Evolutionary conservation across 208 protist species (phyloP).

Genomic region (Trypanosoma boissoni): DNA sequence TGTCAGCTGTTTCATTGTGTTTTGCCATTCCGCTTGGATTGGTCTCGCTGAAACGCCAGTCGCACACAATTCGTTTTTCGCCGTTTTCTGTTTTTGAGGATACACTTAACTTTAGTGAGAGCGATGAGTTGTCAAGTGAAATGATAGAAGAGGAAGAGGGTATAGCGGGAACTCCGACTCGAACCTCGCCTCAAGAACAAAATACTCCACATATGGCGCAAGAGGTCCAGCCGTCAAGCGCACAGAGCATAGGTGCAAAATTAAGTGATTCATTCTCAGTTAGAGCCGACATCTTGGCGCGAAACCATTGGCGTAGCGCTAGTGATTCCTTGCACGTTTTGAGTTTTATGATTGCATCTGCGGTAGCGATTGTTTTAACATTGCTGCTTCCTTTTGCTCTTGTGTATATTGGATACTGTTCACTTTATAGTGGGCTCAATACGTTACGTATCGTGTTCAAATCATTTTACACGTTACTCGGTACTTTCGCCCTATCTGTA

Average conservation of each 20-base stretch:
- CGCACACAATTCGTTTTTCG: slow-evolving; percentile 35
- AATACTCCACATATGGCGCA: too few species aligned
- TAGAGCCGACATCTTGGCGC: neutral
- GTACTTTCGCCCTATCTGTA: slow-evolving; percentile 39
- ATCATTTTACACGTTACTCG: slow-evolving; percentile 34
- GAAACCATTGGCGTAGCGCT: neutral
- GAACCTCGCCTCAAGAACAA: too few species aligned
- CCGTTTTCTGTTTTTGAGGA: slow-evolving; percentile 30
- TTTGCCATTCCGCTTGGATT: slow-evolving; percentile 67
- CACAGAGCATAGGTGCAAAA: too few species aligned
- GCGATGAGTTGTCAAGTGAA: slow-evolving; percentile 8
- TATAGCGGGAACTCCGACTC: neutral
- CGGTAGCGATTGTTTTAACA: slow-evolving; percentile 42
- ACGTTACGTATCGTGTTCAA: slow-evolving; percentile 25
- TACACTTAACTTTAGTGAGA: slow-evolving; percentile 26
- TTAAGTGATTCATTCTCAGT: neutral
- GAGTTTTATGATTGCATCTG: slow-evolving; percentile 11
- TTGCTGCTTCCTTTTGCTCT: slow-evolving; percentile 48
- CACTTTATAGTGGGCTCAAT: slow-evolving; percentile 37
- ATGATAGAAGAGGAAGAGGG: neutral
- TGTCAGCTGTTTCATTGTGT: slow-evolving; percentile 48
- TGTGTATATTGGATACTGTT: slow-evolving; percentile 36
- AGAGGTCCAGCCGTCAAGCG: too few species aligned
- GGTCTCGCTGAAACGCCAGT: slow-evolving; percentile 63
- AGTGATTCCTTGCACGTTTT: slow-evolving; percentile 9